phyloP scores from a whole-genome alignment of 225 moss, liverwort and hornwort species.

The Polytrichum formosum region DNA sequence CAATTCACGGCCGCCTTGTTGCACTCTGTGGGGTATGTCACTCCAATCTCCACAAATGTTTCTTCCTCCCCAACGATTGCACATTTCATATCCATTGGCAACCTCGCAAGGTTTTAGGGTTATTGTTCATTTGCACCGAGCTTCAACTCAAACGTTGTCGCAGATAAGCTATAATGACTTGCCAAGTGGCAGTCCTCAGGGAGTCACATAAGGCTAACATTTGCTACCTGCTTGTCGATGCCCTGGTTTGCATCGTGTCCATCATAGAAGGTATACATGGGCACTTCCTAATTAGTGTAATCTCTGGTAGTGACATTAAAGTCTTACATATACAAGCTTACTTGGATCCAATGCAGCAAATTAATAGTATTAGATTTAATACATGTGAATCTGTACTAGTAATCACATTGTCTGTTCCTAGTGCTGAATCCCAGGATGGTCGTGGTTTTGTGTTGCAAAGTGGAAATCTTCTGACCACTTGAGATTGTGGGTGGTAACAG shows the following conservation, averaged over 20 bases:
- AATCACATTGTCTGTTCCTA: not conserved
- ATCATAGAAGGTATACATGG: not conserved
- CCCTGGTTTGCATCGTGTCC: not conserved
- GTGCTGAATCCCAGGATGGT: not conserved
- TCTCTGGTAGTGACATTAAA: not conserved
- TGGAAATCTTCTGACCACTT: too few species aligned
- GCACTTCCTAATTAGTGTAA: not conserved
- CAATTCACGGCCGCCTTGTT: conserved; percentile 64
- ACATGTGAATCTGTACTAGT: too few species aligned
- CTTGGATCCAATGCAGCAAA: too few species aligned
- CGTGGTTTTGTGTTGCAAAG: not conserved
- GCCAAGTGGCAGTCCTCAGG: too few species aligned
- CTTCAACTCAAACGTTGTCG: not conserved
- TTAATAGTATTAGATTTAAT: too few species aligned
- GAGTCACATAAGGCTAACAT: too few species aligned
- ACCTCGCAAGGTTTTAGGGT: not conserved
- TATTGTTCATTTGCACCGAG: not conserved
- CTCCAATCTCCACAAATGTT: not conserved
- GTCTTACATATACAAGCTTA: too few species aligned
- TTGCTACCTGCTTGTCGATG: not conserved
- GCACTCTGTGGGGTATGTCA: conserved; percentile 58
- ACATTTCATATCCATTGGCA: too few species aligned
- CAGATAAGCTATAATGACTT: too few species aligned
- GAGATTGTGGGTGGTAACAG: conserved; percentile 12
- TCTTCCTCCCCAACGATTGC: too few species aligned